Conservation (phyloP, 2,329 filamentous ascomycete species). For the Pseudopithomyces chartarum region DNA sequence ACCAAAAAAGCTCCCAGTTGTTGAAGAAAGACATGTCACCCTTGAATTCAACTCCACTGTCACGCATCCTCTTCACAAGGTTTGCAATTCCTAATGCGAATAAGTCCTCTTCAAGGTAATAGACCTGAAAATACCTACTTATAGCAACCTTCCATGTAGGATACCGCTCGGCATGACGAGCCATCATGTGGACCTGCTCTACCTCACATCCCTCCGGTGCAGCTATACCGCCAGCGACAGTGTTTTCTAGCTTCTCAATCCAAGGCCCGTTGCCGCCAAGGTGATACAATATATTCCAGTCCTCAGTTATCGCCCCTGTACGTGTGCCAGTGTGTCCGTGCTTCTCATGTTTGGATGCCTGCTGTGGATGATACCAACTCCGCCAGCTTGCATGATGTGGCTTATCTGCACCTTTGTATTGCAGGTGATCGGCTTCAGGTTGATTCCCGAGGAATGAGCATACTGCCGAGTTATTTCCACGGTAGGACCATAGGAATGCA, state of each 20-base stretch:
- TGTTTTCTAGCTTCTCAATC: slow-evolving; percentile 55
- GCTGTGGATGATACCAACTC: slow-evolving; percentile 43
- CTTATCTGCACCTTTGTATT: slow-evolving; percentile 31
- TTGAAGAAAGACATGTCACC: slow-evolving; percentile 61
- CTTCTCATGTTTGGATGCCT: slow-evolving; percentile 12
- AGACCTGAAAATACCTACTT: slow-evolving; percentile 47
- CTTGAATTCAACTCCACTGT: slow-evolving; percentile 47
- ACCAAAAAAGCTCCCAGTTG: slow-evolving; percentile 60
- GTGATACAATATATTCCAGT: slow-evolving; percentile 59
- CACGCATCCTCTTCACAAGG: slow-evolving; percentile 54
- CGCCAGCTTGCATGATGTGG: slow-evolving; percentile 41
- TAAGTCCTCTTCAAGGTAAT: slow-evolving; percentile 17
- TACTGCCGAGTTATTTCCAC: slow-evolving; percentile 10
- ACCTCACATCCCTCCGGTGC: slow-evolving; percentile 56
- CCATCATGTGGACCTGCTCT: slow-evolving; percentile 66
- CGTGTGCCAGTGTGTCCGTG: slow-evolving; percentile 17
- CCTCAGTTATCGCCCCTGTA: slow-evolving; percentile 33
- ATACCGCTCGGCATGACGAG: slow-evolving; percentile 63
- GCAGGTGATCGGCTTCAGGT: slow-evolving; percentile 24
- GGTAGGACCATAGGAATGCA: slow-evolving; percentile 11
- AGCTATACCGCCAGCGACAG: slow-evolving; percentile 48
- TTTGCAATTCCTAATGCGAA: slow-evolving; percentile 49
- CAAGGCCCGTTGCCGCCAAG: slow-evolving; percentile 62
- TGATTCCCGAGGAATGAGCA: not conserved
- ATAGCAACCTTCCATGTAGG: slow-evolving; percentile 57